Evolutionary conservation across 2,329 filamentous ascomycete genomes (phyloP).

Genomic region (Calonectria pauciramosa): DNA sequence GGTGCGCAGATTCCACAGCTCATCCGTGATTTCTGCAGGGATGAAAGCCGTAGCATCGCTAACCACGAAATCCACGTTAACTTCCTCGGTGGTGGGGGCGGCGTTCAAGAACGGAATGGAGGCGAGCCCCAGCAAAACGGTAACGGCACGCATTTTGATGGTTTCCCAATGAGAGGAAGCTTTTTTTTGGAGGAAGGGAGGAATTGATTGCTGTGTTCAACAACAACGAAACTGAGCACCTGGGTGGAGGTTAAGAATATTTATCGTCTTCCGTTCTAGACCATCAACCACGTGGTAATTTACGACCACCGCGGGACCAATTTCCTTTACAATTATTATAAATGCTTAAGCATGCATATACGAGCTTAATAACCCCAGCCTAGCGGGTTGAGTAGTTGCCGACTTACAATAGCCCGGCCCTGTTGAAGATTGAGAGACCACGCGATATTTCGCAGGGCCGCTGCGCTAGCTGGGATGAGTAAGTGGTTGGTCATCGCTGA

Average conservation of each 20-base stretch:
- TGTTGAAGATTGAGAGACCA: not conserved
- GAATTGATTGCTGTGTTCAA: not conserved
- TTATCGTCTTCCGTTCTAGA: not conserved
- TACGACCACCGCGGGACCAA: not conserved
- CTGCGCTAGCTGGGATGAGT: not conserved
- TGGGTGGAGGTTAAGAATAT: not conserved
- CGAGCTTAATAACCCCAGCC: not conserved
- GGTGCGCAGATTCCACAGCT: not conserved
- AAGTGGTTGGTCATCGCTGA: conserved; percentile 6
- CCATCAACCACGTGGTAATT: not conserved
- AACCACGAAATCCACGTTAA: not conserved
- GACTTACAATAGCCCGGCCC: not conserved
- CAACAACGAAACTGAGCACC: not conserved
- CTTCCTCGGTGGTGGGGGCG: not conserved
- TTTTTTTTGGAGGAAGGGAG: not conserved
- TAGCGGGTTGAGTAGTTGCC: not conserved
- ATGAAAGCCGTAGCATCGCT: not conserved
- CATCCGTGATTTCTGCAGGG: not conserved
- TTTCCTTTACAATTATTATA: not conserved
- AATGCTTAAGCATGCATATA: not conserved
- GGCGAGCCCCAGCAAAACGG: not conserved
- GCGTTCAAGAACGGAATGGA: not conserved
- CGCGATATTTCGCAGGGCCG: not conserved
- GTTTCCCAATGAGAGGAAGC: not conserved
- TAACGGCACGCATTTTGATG: not conserved